These are phyloP conservation scores for Fusarium metavorans DNA, from an alignment of 2,329 filamentous ascomycete genomes.

Conservation along the genomic window DNA sequence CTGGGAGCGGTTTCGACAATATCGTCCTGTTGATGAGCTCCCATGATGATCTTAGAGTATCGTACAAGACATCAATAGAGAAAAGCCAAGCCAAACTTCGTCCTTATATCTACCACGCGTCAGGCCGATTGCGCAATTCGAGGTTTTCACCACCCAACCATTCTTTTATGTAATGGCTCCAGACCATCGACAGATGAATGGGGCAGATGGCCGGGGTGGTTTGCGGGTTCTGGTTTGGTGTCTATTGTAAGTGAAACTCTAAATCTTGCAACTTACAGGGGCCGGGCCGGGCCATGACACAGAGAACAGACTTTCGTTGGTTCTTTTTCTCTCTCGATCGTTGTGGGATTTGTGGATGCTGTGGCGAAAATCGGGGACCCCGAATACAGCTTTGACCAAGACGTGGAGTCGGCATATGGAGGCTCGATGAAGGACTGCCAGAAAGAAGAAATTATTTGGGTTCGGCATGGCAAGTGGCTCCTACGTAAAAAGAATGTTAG, in stretches of 20 bases:
- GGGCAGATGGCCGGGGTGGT: conserved; percentile 12
- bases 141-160: conserved; percentile 30
- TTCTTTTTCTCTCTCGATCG: neutral
- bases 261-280: neutral
- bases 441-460: neutral
- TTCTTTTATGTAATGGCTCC: conserved; percentile 9
- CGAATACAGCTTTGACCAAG: neutral
- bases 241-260: neutral
- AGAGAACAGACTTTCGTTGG: neutral
- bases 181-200: conserved; percentile 25
- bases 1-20: conserved; percentile 21
- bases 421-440: too few species aligned
- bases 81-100: neutral
- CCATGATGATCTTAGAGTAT: too few species aligned
- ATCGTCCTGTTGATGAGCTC: conserved; percentile 1
- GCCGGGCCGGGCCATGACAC: neutral
- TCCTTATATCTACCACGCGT: neutral
- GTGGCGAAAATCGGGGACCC: neutral
- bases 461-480: neutral
- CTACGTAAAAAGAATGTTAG: neutral
- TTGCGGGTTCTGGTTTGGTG: conserved; percentile 7
- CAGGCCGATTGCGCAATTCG: conserved; percentile 38
- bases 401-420: neutral
- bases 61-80: neutral
- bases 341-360: neutral